Evolutionary conservation across 2,329 filamentous ascomycete genomes (phyloP).

Genomic region (Dothistroma septosporum): DNA sequence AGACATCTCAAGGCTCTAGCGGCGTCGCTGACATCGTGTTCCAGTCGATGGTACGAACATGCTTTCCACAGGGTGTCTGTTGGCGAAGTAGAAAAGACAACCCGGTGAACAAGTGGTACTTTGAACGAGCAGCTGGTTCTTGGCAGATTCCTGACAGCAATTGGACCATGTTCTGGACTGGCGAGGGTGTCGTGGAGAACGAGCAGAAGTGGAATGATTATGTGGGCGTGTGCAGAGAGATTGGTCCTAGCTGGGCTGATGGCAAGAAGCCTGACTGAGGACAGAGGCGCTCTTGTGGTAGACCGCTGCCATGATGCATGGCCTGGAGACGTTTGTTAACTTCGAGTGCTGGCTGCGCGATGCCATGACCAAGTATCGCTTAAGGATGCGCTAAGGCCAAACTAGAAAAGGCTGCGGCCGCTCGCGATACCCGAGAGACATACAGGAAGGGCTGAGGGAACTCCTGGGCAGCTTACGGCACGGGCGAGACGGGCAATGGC

Average conservation of each 20-base stretch:
- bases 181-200: slow-evolving; percentile 53
- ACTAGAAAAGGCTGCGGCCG: background rate
- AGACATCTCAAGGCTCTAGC: slow-evolving; percentile 72
- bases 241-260: slow-evolving; percentile 47
- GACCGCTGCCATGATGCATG: background rate
- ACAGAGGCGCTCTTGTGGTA: background rate
- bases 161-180: slow-evolving; percentile 99
- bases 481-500: background rate
- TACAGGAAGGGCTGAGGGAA: background rate
- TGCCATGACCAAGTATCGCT: background rate
- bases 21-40: slow-evolving; percentile 96
- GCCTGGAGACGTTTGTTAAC: background rate
- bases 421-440: background rate
- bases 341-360: background rate
- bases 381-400: background rate
- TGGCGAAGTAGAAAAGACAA: slow-evolving; percentile 90
- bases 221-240: slow-evolving; percentile 45
- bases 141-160: slow-evolving; percentile 76
- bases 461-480: background rate
- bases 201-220: slow-evolving; percentile 46
- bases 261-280: slow-evolving; percentile 32
- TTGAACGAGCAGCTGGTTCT: slow-evolving; percentile 79
- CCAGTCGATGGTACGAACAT: slow-evolving; percentile 86
- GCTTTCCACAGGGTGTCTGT: slow-evolving; percentile 83
- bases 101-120: slow-evolving; percentile 99